These are phyloP conservation scores for Raddia guianensis DNA, from an alignment of 176 grass and related monocot species.

Conservation along the genomic window DNA sequence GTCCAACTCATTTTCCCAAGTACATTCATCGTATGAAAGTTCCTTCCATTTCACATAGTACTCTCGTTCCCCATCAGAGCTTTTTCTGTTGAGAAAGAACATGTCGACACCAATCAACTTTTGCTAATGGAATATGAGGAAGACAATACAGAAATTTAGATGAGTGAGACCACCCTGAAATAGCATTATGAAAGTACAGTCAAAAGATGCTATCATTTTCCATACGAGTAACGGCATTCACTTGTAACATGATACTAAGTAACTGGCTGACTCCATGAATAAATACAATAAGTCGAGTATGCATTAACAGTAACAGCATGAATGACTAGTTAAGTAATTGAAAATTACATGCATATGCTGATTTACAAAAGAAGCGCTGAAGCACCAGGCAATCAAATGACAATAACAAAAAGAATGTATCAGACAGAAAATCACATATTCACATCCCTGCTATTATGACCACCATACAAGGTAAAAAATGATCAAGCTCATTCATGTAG, in stretches of 20 bases:
- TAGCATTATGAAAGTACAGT: constrained; percentile 29
- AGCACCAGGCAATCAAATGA: constrained; percentile 8
- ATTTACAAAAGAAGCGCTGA: constrained; percentile 6
- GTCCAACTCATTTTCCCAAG: constrained; percentile 85
- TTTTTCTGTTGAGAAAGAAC: constrained; percentile 59
- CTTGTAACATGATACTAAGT: constrained; percentile 22
- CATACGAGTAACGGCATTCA: background rate
- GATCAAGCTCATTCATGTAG: constrained; percentile 6
- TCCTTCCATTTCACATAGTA: constrained; percentile 99
- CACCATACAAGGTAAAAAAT: constrained; percentile 29
- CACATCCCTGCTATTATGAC: background rate
- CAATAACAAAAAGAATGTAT: constrained; percentile 10
- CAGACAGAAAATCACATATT: constrained; percentile 2
- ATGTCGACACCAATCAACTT: constrained; percentile 14
- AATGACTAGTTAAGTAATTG: constrained; percentile 13
- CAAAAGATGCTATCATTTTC: constrained; percentile 17
- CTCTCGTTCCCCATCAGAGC: constrained; percentile 52
- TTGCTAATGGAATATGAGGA: constrained; percentile 27
- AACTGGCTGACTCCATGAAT: constrained; percentile 18
- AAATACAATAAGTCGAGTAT: constrained; percentile 13
- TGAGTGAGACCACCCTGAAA: constrained; percentile 22
- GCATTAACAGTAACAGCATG: background rate
- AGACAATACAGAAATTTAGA: constrained; percentile 23
- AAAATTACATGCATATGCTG: constrained; percentile 11
- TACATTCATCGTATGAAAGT: constrained; percentile 93